Base-by-base conservation (phyloP, 768 basidiomycete species). In the Sporobolomyces phaffii region DNA sequence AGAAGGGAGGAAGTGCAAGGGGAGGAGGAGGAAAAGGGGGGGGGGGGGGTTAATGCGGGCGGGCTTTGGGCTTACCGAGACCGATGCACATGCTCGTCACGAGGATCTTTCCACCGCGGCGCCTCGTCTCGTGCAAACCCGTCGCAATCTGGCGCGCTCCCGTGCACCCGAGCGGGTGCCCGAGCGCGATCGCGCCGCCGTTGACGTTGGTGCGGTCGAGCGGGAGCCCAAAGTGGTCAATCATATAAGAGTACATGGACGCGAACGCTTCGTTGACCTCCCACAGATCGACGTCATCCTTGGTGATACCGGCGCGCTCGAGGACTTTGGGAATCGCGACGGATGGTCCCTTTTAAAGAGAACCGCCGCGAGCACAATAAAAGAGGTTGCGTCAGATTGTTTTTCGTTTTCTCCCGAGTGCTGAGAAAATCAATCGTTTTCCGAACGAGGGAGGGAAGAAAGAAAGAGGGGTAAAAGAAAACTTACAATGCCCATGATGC, bases 31-130 rank as follows among this genome's bases (percentile, higher is more conserved):
- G n/a, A n/a, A n/a, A n/a, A n/a, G n/a, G n/a, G n/a, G n/a, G n/a
- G n/a, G n/a, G n/a, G n/a, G n/a, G n/a, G n/a, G n/a, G n/a, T n/a
- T n/a, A n/a, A n/a, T n/a, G n/a, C n/a, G n/a, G n/a, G n/a, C n/a
- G n/a, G n/a, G 88, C 89, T 13, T 89, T 90, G n/a, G 90, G 90
- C 89, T 91, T 91, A 58, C 41, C 43, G 31, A 62, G 44, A 43
- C 78, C 83, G 60, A 93, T 86, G 74, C 90, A 92, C 90, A 92
- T 92, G 18, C 85, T 86, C 5, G 89, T 91, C n/a, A 90, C 83
- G 50, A 93, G 80, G 10, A 92, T 79, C 73, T 79, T 77, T 17
- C 75, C 76, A 22, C 72, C 69, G 47, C 73, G 64, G 20, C 75
- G 69, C 57, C 65, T 65, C 48, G 73, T 70, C 78, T 75, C 75